These are phyloP conservation scores for Scheffersomyces illinoinensis DNA, from an alignment of 1,139 yeast genomes.

Conservation along the genomic window DNA sequence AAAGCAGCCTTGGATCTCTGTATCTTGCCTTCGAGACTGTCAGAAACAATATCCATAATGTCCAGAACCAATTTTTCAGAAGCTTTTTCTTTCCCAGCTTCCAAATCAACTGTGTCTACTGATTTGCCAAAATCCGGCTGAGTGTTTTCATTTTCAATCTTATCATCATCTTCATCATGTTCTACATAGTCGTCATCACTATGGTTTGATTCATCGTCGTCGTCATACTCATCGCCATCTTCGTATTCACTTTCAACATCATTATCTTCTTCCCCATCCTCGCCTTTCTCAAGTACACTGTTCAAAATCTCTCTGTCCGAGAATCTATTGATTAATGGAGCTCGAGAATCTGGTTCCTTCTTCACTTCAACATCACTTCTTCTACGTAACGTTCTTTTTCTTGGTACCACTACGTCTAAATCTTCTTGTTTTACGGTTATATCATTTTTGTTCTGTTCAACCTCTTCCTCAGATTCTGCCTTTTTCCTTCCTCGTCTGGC, in stretches of 20 bases:
- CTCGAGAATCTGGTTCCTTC: background rate
- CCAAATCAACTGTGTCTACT: background rate
- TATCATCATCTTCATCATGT: background rate
- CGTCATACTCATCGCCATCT: slow-evolving; percentile 4
- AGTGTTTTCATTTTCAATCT: background rate
- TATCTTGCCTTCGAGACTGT: background rate
- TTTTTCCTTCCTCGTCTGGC: slow-evolving; percentile 1
- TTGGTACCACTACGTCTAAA: background rate
- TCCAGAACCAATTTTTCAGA: background rate
- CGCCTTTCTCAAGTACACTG: slow-evolving; percentile 3
- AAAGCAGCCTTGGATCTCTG: background rate
- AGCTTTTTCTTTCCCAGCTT: background rate
- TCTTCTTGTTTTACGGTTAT: slow-evolving; percentile 1
- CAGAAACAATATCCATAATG: background rate
- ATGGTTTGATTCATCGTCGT: background rate
- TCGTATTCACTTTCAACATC: slow-evolving; percentile 4
- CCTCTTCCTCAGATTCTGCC: slow-evolving; percentile 4
- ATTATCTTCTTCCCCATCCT: slow-evolving; percentile 3
- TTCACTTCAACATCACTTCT: background rate
- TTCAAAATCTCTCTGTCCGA: background rate
- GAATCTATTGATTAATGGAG: background rate
- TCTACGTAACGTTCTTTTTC: background rate
- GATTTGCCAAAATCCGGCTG: background rate
- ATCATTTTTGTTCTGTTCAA: slow-evolving; percentile 4
- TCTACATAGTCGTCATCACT: slow-evolving; percentile 3